Conservation (phyloP, 2,329 filamentous ascomycete genomes). For the Ceratocystis papillata region DNA sequence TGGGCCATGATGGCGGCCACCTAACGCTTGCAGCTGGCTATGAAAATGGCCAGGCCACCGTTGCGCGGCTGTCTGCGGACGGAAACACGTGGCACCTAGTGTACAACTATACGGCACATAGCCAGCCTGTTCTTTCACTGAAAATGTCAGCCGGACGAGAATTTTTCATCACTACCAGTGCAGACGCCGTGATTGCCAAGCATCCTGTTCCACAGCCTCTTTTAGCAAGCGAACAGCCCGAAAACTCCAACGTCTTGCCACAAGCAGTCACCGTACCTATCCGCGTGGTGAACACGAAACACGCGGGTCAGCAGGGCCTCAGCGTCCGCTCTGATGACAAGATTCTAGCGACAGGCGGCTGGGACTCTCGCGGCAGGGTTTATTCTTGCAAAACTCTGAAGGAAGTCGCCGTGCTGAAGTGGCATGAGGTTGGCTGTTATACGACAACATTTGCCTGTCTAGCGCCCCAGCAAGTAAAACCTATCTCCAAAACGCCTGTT, state of each 20-base stretch:
- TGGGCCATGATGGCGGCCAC: constrained; percentile 42
- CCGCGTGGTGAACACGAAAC: constrained; percentile 63
- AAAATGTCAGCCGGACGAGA: constrained; percentile 41
- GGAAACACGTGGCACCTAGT: constrained; percentile 39
- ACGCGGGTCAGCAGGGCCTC: constrained; percentile 80
- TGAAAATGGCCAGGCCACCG: constrained; percentile 68
- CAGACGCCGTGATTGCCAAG: constrained; percentile 67
- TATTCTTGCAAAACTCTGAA: constrained; percentile 72
- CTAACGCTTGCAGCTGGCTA: constrained; percentile 66
- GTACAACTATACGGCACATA: constrained; percentile 59
- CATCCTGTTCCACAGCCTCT: constrained; percentile 47
- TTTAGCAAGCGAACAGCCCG: not conserved
- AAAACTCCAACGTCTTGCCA: not conserved
- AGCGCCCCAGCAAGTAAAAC: constrained; percentile 4
- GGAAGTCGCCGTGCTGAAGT: constrained; percentile 84
- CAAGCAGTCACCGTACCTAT: constrained; percentile 33
- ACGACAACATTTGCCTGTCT: constrained; percentile 59
- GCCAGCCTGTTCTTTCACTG: constrained; percentile 71
- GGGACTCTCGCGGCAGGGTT: constrained; percentile 72
- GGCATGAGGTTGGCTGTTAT: constrained; percentile 85
- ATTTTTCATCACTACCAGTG: constrained; percentile 68
- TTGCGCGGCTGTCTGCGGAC: constrained; percentile 44
- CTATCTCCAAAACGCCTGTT: not conserved
- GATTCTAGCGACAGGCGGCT: constrained; percentile 82
- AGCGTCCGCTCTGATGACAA: constrained; percentile 66